phyloP scores from a whole-genome alignment of 2,329 filamentous ascomycete species.

The Lecanicillium sp. region DNA sequence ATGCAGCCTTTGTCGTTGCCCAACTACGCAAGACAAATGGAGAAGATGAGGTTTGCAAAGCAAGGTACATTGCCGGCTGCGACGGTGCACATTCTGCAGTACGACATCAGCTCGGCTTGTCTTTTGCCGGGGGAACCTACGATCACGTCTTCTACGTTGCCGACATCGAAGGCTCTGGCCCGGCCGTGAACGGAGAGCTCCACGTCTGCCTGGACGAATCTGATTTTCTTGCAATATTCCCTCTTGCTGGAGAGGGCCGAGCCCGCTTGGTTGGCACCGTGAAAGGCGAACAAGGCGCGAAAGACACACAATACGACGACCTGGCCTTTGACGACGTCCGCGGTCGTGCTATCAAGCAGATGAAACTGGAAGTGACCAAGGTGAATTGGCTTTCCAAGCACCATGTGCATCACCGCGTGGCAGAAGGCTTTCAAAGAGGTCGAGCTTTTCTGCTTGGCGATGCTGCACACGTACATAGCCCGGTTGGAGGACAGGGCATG shows the following conservation, averaged over 20 bases:
- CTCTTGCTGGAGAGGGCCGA: not conserved
- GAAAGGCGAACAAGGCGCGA: not conserved
- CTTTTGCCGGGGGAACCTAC: constrained; percentile 6
- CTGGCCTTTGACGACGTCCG: constrained; percentile 5
- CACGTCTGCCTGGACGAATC: constrained; percentile 5
- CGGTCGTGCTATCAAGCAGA: constrained; percentile 2
- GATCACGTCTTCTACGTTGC: constrained; percentile 8
- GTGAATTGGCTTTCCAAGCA: constrained; percentile 7
- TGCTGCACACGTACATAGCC: constrained; percentile 26
- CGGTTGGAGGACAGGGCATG: constrained; percentile 27
- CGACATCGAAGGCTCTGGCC: constrained; percentile 6
- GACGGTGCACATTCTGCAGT: constrained; percentile 7
- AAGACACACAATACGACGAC: not conserved
- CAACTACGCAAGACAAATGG: not conserved
- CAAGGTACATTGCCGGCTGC: constrained; percentile 6
- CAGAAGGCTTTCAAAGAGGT: constrained; percentile 13
- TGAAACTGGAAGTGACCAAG: constrained; percentile 2
- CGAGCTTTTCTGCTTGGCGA: constrained; percentile 27
- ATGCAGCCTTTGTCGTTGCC: not conserved
- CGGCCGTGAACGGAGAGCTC: constrained; percentile 6
- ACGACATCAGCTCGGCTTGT: not conserved
- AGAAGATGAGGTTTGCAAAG: not conserved
- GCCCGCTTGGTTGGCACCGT: constrained; percentile 7
- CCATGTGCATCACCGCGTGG: constrained; percentile 5
- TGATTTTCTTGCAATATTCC: constrained; percentile 7